phyloP scores from a whole-genome alignment of 1,284 basidiomycete species.

The Apiotrichum siamense region DNA sequence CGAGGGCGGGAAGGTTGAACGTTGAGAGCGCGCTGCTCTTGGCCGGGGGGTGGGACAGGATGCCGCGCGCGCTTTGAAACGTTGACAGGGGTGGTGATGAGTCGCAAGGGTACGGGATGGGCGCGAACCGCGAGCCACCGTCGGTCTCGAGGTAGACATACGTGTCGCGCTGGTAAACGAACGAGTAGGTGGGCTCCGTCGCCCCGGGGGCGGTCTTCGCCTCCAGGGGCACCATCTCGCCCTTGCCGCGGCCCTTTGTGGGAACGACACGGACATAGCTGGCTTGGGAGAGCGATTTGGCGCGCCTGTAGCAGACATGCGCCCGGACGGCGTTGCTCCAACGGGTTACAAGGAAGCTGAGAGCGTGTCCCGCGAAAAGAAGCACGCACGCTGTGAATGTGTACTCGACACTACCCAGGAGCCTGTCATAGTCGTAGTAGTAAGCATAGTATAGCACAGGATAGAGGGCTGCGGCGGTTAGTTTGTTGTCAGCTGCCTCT shows the following conservation, averaged over 20 bases:
- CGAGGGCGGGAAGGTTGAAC: conserved; percentile 39
- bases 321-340: conserved; percentile 82
- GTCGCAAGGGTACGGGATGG: conserved; percentile 85
- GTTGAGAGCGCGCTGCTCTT: conserved; percentile 8
- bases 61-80: conserved; percentile 58
- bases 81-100: conserved; percentile 62
- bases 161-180: conserved; percentile 93
- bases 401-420: conserved; percentile 92
- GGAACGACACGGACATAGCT: conserved; percentile 80
- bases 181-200: conserved; percentile 61
- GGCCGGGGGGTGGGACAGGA: conserved; percentile 34
- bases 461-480: conserved; percentile 56
- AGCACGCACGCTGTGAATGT: conserved; percentile 87
- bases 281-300: conserved; percentile 62
- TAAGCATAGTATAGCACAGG: conserved; percentile 88
- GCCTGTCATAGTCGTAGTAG: conserved; percentile 68
- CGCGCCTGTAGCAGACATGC: conserved; percentile 66
- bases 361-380: conserved; percentile 78
- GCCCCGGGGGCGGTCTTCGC: conserved; percentile 57
- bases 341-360: conserved; percentile 84
- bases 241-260: conserved; percentile 76
- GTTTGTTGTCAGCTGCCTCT: conserved; percentile 42
- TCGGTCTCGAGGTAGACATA: conserved; percentile 62
- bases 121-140: conserved; percentile 60
- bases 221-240: conserved; percentile 76